Base-by-base conservation (phyloP, 148 eudicot species). In the Dysphania ambrosioides region DNA sequence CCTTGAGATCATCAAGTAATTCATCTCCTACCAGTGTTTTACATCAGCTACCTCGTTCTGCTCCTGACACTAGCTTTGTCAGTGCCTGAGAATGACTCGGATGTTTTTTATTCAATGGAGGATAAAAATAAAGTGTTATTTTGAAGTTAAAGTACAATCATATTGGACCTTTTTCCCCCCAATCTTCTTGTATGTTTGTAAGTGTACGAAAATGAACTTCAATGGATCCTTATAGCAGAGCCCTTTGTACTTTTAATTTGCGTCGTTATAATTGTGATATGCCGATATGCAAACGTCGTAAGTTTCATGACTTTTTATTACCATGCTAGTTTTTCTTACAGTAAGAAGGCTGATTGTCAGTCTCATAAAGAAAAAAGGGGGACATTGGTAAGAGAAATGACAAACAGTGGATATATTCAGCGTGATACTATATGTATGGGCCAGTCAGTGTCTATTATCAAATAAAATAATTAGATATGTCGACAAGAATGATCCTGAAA, bases 11-110 rank as follows among this genome's bases (percentile, higher is more conserved):
- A 0, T 91, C 94, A 0, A 81, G 84, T 3, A 80, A 77, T 59
- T 86, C 94, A 8, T 91, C 94, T 2, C 97, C 97, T 0, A 91
- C 89, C 0, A 91, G 90, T 70, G 94, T 88, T 75, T 77, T 91
- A 19, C 87, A 88, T 73, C 86, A 83, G 63, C 30, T 87, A 78
- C 80, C 64, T 16, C 73, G 87, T 9, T 78, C 89, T 4, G 77
- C 72, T 3, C 78, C 88, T 1, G 86, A 87, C 71, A 81, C 85
- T 71, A 91, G 85, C 79, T 91, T 66, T 78, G 86, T 87, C 70
- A 79, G 78, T 79, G 83, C 87, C 68, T 86, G 80, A 87, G 47
- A 44, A 8, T 51, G 42, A 59, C 44, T n/a, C n/a, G 19, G 44
- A 74, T 62, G 26, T 55, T 18, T 36, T 15, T 8, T 31, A 15